Evolutionary conservation across 257 asterid species (phyloP).

Genomic region (Thymus mandschuricus): DNA sequence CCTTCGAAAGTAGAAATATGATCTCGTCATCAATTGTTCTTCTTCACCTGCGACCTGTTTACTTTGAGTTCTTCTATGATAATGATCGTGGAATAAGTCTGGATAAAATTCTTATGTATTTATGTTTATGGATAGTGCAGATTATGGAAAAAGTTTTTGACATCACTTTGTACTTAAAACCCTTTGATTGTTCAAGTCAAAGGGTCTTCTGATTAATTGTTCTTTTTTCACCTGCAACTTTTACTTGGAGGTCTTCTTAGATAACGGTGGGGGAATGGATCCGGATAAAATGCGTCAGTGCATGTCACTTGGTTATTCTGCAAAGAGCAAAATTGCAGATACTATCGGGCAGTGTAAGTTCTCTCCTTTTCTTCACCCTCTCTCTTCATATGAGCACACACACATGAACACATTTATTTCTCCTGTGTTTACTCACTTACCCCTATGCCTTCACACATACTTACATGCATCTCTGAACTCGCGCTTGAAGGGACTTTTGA

Average conservation of each 20-base stretch:
- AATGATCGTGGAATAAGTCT: conserved; percentile 90
- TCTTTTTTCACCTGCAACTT: conserved; percentile 11
- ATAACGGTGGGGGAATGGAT: conserved; percentile 96
- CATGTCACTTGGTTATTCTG: conserved; percentile 98
- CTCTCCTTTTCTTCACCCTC: conserved; percentile 17
- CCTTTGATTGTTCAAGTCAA: neutral
- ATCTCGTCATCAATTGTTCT: neutral
- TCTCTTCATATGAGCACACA: neutral
- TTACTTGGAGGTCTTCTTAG: conserved; percentile 38
- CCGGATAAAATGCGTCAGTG: conserved; percentile 94
- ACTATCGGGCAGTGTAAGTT: conserved; percentile 93
- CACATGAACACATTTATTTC: neutral
- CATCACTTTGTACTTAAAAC: neutral
- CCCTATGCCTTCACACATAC: neutral
- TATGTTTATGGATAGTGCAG: neutral
- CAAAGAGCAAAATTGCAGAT: conserved; percentile 75
- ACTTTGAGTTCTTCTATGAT: conserved; percentile 43
- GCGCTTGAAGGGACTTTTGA: conserved; percentile 12
- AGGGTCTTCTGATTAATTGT: neutral
- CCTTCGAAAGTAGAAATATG: neutral
- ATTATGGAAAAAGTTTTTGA: neutral
- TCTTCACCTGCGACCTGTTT: neutral
- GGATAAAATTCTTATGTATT: conserved; percentile 32
- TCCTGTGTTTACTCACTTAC: neutral
- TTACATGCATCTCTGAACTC: neutral